Evolutionary conservation across 352 stramenopile species (phyloP), one percentile per base, ranked within the genome.

Genomic region (Lagenidium giganteum): DNA sequence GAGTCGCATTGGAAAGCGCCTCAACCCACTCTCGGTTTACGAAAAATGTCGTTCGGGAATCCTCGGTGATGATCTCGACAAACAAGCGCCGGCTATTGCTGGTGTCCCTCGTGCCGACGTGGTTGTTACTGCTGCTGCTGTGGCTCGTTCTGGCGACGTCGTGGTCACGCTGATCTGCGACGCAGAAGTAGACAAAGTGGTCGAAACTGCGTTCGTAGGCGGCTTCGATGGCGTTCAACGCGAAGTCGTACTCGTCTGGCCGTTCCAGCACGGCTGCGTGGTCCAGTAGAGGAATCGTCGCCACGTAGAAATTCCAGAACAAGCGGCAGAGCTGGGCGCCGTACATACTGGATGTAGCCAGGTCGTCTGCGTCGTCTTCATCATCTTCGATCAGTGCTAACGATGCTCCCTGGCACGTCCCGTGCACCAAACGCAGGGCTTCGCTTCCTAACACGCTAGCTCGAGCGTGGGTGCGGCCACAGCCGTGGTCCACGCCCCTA

Each of bases 241-340:
- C 26, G 48, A 26, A 50, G 27, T 34, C 27, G 32, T 5, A 37
- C 41, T 29, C 17, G 8, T 20, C 21, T 12, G 25, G 8, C 22
- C 7, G 8, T 44, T 13, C 24, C n/a, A n/a, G n/a, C n/a, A n/a
- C n/a, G n/a, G n/a, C n/a, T n/a, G n/a, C n/a, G n/a, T n/a, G n/a
- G n/a, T n/a, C n/a, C n/a, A n/a, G n/a, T n/a, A n/a, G n/a, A n/a
- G n/a, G n/a, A n/a, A n/a, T n/a, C n/a, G n/a, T 38, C 1, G 25
- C 61, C 4, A 86, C 7, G 40, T 68, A 73, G 11, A 83, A 62
- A 50, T 83, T 86, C 61, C 66, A 79, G 37, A 85, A 83, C 2
- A 85, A 40, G 5, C 67, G 65, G 0, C 49, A 53, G 24, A 49
- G 16, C 11, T 26, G 5, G 4, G 42, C 41, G 26, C 23, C 32